A percentile compares a stretch with the other conserved stretches of the same genome.
These are phyloP conservation scores for Penicillium chermesinum DNA, from an alignment of 495 filamentous ascomycete genomes.

Conservation along the genomic window DNA sequence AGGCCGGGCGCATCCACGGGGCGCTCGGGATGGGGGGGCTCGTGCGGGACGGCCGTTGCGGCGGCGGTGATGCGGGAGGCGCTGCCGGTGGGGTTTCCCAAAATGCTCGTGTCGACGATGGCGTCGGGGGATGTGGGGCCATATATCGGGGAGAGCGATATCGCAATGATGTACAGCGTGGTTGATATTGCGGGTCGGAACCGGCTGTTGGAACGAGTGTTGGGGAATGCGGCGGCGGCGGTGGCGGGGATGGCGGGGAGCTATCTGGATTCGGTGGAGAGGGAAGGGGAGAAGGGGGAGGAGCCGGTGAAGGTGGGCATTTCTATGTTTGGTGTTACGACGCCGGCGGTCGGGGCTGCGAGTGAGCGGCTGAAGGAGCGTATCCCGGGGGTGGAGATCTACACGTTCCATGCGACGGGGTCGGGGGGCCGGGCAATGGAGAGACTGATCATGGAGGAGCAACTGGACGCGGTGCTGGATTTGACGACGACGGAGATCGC, in stretches of 20 bases:
- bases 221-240: constrained; percentile 56
- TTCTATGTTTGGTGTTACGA: constrained; percentile 74
- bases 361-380: constrained; percentile 38
- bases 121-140: constrained; percentile 55
- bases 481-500: constrained; percentile 65
- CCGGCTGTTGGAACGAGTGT: constrained; percentile 46
- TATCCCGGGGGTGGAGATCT: constrained; percentile 43
- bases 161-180: constrained; percentile 63
- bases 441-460: constrained; percentile 47
- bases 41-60: constrained; percentile 52
- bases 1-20: constrained; percentile 41
- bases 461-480: constrained; percentile 59
- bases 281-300: neutral
- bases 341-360: constrained; percentile 50
- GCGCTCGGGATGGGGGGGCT: constrained; percentile 54
- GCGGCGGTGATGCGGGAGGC: constrained; percentile 53
- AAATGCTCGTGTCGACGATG: constrained; percentile 65
- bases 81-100: constrained; percentile 59
- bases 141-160: constrained; percentile 60
- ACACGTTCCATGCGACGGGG: constrained; percentile 66
- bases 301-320: constrained; percentile 43
- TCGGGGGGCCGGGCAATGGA: constrained; percentile 65
- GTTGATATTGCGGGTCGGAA: constrained; percentile 67
- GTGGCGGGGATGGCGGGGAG: constrained; percentile 49
- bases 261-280: neutral